Evolutionary conservation across 2,329 filamentous ascomycete genomes (phyloP).

Genomic region (Ilyonectria mors-panacis): DNA sequence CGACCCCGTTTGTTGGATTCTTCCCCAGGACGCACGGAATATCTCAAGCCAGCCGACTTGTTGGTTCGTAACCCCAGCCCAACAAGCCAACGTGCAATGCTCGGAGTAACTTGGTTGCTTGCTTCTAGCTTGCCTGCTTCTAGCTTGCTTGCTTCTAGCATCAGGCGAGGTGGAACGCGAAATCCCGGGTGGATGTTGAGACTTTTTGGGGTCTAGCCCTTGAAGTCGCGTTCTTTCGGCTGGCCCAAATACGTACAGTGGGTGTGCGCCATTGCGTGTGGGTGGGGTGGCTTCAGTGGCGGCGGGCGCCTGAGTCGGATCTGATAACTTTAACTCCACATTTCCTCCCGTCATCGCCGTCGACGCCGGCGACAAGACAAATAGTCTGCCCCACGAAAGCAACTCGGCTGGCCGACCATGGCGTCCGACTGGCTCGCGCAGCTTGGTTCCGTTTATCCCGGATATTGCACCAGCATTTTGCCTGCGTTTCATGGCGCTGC

Average conservation of each 20-base stretch:
- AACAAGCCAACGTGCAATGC: neutral
- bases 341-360: constrained; percentile 29
- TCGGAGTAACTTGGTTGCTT: neutral
- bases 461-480: constrained; percentile 20
- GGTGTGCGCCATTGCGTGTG: neutral
- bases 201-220: constrained; percentile 7
- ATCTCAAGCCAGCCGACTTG: neutral
- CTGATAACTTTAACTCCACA: constrained; percentile 52
- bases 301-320: constrained; percentile 42
- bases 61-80: neutral
- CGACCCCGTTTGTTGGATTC: constrained; percentile 2
- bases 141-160: constrained; percentile 8
- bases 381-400: constrained; percentile 39
- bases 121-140: constrained; percentile 1
- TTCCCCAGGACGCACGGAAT: neutral
- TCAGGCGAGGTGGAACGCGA: constrained; percentile 32
- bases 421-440: constrained; percentile 31
- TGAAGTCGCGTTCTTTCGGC: too few species aligned
- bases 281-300: constrained; percentile 28
- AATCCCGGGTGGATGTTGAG: constrained; percentile 10
- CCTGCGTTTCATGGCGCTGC: constrained; percentile 26
- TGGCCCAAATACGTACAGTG: neutral
- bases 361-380: constrained; percentile 23
- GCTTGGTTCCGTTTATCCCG: constrained; percentile 17
- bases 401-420: neutral